Evolutionary conservation across 176 grass and related monocot species (phyloP).

Genomic region (Carex kokanica): DNA sequence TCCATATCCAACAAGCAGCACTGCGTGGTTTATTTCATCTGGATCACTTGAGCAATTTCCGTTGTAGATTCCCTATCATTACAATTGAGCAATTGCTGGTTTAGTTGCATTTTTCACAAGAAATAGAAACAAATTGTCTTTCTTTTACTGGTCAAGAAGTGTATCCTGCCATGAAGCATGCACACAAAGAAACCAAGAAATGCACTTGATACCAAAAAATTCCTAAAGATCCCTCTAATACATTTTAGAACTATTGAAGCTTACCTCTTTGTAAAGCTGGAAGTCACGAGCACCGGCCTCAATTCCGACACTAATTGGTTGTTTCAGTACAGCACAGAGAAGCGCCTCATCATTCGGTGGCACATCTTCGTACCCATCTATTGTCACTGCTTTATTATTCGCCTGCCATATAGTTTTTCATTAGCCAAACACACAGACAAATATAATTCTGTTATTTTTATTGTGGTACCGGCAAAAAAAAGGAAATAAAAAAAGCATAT

Average conservation of each 20-base stretch:
- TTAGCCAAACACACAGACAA: not conserved
- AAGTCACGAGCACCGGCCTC: slow-evolving; percentile 39
- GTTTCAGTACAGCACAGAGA: slow-evolving; percentile 43
- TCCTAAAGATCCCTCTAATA: not conserved
- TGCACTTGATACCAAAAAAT: not conserved
- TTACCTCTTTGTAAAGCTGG: slow-evolving; percentile 48
- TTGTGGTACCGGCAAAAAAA: not conserved
- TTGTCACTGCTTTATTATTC: slow-evolving; percentile 35
- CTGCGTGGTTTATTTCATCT: slow-evolving; percentile 49
- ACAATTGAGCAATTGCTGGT: not conserved
- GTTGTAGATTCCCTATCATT: slow-evolving; percentile 42
- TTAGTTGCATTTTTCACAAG: not conserved
- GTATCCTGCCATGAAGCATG: not conserved
- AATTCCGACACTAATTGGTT: slow-evolving; percentile 49
- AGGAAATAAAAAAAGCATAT: not conserved
- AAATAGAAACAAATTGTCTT: not conserved
- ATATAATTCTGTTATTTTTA: not conserved
- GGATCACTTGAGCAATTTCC: slow-evolving; percentile 45
- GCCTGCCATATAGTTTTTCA: slow-evolving; percentile 22
- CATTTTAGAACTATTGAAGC: not conserved
- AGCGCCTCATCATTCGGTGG: slow-evolving; percentile 29
- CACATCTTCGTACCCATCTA: slow-evolving; percentile 46
- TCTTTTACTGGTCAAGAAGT: not conserved
- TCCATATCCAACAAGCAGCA: slow-evolving; percentile 51
- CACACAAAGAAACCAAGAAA: not conserved